Evolutionary conservation across 2,329 filamentous ascomycete genomes (phyloP).

Genomic region (Seiridium cupressi): DNA sequence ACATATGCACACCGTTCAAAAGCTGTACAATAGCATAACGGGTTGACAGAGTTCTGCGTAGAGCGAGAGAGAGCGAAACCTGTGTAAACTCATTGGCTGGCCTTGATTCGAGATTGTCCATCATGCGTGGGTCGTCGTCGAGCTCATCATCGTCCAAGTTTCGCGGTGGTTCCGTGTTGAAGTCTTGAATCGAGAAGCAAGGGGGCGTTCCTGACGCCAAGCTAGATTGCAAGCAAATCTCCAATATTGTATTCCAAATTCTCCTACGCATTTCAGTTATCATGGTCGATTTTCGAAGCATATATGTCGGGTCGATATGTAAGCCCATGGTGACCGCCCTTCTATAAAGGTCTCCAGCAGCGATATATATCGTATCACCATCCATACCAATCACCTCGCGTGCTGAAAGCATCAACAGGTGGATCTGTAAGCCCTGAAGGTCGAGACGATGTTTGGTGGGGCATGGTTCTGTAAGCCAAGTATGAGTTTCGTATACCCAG

Average conservation of each 20-base stretch:
- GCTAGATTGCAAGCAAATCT: constrained; percentile 45
- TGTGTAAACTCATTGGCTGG: constrained; percentile 37
- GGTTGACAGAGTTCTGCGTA: constrained; percentile 39
- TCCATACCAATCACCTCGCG: constrained; percentile 45
- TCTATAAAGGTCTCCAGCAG: constrained; percentile 47
- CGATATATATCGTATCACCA: constrained; percentile 46
- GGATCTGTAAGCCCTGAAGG: constrained; percentile 47
- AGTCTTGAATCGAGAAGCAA: constrained; percentile 40
- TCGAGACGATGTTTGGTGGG: constrained; percentile 46
- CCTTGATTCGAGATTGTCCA: constrained; percentile 24
- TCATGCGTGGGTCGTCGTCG: constrained; percentile 13
- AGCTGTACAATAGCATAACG: constrained; percentile 40
- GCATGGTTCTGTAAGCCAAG: constrained; percentile 45
- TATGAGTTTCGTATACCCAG: constrained; percentile 53
- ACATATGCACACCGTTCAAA: constrained; percentile 40
- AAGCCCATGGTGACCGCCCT: constrained; percentile 58
- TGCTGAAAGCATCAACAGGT: constrained; percentile 50
- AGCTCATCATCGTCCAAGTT: constrained; percentile 52
- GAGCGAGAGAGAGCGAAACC: constrained; percentile 47
- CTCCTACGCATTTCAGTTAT: constrained; percentile 53
- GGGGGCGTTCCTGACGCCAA: constrained; percentile 44
- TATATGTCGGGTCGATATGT: constrained; percentile 52
- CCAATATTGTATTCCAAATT: constrained; percentile 55
- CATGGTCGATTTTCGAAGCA: constrained; percentile 45
- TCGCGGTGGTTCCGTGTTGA: constrained; percentile 45